Percentiles rank a stretch among this genome's conserved stretches.
Evolutionary conservation across 2,329 filamentous ascomycete species (phyloP).

Genomic region (Talaromyces sp.): DNA sequence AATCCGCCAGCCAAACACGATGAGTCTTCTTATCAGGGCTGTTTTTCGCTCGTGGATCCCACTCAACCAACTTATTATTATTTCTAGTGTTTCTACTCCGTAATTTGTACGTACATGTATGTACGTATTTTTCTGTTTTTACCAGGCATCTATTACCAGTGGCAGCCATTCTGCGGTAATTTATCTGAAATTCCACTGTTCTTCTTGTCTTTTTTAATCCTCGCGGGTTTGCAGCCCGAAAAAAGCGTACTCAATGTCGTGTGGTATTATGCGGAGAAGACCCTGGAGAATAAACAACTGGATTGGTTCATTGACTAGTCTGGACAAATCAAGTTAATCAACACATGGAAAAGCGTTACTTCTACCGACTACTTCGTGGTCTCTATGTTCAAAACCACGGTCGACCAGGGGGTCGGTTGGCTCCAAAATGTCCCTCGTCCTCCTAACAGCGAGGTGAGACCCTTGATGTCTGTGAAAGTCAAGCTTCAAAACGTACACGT

Average conservation of each 20-base stretch:
- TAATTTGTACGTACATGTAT: background rate
- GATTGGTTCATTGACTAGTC: background rate
- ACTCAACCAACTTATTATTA: background rate
- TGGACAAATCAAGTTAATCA: too few relatives aligned
- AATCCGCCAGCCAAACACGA: background rate
- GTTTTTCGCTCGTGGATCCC: background rate
- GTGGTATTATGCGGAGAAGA: background rate
- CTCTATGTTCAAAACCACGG: background rate
- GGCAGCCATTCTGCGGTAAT: background rate
- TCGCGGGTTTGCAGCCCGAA: background rate
- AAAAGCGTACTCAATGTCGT: background rate
- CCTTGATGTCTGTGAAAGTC: background rate
- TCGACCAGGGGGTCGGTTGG: background rate
- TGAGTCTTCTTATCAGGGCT: background rate
- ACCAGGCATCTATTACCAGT: background rate
- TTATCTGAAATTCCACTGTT: background rate
- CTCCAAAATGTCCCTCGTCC: background rate
- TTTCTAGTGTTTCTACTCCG: background rate
- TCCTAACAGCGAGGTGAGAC: background rate
- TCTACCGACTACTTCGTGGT: background rate
- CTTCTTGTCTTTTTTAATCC: background rate
- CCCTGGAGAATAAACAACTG: background rate
- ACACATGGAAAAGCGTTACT: too few relatives aligned
- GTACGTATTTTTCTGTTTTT: too few relatives aligned
- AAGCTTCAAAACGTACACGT: background rate